Percentiles rank a stretch among this genome's conserved stretches.
Evolutionary conservation across 2,329 filamentous ascomycete genomes (phyloP).

Genomic region (Xylaria sp.): DNA sequence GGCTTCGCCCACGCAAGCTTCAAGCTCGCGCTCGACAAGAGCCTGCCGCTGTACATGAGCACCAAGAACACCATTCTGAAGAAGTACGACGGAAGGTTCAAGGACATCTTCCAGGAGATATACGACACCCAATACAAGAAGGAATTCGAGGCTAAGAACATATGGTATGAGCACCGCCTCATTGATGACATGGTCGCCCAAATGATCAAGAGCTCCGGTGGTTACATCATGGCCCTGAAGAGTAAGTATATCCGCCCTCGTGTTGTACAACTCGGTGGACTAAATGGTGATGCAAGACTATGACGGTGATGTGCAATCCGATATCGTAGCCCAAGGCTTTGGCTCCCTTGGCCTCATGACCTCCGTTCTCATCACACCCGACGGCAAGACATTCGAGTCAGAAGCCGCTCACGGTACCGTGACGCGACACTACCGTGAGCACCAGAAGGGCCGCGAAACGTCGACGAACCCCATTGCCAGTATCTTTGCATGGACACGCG

Average conservation of each 20-base stretch:
- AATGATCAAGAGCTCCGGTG: constrained; percentile 99
- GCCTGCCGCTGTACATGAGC: constrained; percentile 97
- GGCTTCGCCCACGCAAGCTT: constrained; percentile 97
- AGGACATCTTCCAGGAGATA: constrained; percentile 99
- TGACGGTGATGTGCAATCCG: constrained; percentile 98
- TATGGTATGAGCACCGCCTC: constrained; percentile 99
- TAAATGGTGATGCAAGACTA: constrained; percentile 76
- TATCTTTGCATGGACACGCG: constrained; percentile 99
- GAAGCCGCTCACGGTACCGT: constrained; percentile 99
- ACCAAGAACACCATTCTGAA: constrained; percentile 99
- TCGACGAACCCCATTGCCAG: constrained; percentile 99
- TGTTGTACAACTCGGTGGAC: constrained; percentile 23
- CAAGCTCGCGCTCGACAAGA: constrained; percentile 91
- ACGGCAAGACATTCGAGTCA: constrained; percentile 96
- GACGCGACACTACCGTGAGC: constrained; percentile 97
- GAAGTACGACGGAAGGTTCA: constrained; percentile 98
- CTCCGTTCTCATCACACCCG: constrained; percentile 94
- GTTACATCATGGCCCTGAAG: constrained; percentile 98
- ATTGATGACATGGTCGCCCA: constrained; percentile 99
- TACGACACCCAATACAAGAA: constrained; percentile 89
- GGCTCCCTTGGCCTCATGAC: constrained; percentile 99
- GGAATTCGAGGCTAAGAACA: constrained; percentile 88
- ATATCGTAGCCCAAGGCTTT: constrained; percentile 98
- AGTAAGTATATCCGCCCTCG: constrained; percentile 67
- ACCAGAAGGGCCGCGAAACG: constrained; percentile 97